Conservation (phyloP, 805 yeast species). For the Geotrichum ghanense region DNA sequence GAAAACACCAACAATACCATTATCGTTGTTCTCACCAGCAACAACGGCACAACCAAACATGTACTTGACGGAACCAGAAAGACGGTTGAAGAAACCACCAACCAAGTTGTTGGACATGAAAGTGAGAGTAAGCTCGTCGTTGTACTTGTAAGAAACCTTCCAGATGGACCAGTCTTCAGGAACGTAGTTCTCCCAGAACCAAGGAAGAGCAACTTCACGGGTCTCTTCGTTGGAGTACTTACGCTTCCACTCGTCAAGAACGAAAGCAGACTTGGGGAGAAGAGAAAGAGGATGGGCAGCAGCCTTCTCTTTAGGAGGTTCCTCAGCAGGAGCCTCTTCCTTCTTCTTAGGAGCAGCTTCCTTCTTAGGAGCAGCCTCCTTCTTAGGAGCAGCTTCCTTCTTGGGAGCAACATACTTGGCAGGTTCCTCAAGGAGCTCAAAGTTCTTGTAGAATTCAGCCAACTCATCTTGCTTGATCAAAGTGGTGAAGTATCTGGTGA, state of each 20-base stretch:
- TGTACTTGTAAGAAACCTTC: conserved; percentile 94
- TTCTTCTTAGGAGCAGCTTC: conserved; percentile 23
- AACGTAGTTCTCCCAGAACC: conserved; percentile 96
- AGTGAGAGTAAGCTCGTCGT: conserved; percentile 92
- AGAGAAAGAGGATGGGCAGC: conserved; percentile 85
- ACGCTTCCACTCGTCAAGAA: conserved; percentile 93
- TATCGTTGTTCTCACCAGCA: conserved; percentile 97
- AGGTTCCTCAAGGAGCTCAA: conserved; percentile 54
- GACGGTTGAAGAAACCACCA: conserved; percentile 97
- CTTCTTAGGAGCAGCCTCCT: conserved; percentile 21
- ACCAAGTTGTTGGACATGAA: conserved; percentile 97
- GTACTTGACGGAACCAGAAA: conserved; percentile 83
- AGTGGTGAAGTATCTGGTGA: conserved; percentile 64
- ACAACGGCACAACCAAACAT: conserved; percentile 90
- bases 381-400: conserved; percentile 58
- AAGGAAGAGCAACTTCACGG: conserved; percentile 86
- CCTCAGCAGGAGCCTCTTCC: conserved; percentile 35
- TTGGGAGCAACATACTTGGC: conserved; percentile 57
- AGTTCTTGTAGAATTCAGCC: conserved; percentile 36
- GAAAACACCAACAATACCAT: conserved; percentile 94
- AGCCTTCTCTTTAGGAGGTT: conserved; percentile 48
- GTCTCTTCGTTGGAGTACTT: conserved; percentile 95
- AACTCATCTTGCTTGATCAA: conserved; percentile 35
- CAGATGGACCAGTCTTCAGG: conserved; percentile 89
- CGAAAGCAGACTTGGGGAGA: conserved; percentile 59